Percentiles rank a stretch among this genome's conserved stretches.
Evolutionary conservation across 176 grass and related monocot genomes (phyloP).

Genomic region (Themeda triandra): DNA sequence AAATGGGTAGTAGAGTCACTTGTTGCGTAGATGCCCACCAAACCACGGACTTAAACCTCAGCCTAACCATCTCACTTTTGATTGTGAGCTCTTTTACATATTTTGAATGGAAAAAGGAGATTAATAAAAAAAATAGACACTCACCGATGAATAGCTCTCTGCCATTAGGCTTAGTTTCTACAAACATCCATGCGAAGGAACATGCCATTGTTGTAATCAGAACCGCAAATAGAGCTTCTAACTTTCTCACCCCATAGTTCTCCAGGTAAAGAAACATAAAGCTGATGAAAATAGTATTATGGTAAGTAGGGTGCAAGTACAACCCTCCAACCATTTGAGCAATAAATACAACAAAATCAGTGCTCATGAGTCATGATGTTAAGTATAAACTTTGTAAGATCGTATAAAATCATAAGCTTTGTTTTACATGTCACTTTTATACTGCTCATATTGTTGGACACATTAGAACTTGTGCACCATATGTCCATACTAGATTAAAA

Average conservation of each 20-base stretch:
- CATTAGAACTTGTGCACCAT: background rate
- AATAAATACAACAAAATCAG: background rate
- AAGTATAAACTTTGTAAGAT: background rate
- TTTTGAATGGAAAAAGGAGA: background rate
- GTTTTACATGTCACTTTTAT: background rate
- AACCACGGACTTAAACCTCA: background rate
- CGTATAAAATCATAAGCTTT: background rate
- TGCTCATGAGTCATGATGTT: background rate
- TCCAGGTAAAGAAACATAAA: constrained; percentile 91
- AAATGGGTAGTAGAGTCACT: background rate
- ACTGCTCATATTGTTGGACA: background rate
- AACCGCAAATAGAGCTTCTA: constrained; percentile 84
- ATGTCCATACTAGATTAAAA: background rate
- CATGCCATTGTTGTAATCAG: constrained; percentile 83
- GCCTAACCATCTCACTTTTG: background rate
- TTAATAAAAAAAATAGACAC: background rate
- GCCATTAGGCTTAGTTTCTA: constrained; percentile 65
- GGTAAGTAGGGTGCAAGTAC: constrained; percentile 1
- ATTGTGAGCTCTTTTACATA: background rate
- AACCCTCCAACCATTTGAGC: background rate
- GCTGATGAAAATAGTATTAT: constrained; percentile 47
- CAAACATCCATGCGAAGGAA: constrained; percentile 86
- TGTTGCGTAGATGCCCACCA: background rate
- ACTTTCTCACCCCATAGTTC: constrained; percentile 91
- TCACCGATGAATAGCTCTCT: constrained; percentile 69